Base-by-base conservation (phyloP, 495 filamentous ascomycete genomes). In the Penicillium silybi region DNA sequence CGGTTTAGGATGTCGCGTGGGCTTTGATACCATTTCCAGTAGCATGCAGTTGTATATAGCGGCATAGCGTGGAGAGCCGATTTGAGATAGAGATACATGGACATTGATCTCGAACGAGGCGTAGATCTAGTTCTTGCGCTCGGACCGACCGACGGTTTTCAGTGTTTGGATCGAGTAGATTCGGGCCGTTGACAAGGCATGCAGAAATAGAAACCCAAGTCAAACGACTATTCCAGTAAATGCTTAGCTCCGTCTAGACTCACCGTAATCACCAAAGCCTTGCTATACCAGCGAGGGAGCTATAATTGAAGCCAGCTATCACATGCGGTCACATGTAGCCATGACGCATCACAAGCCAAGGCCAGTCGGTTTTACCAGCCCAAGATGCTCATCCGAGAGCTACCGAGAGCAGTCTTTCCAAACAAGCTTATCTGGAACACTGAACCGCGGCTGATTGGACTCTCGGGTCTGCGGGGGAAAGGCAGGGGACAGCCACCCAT, bases 1-100 rank as follows among this genome's bases (percentile, higher is more conserved):
- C 76, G 9, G 75, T 78, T 22, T 65, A 39, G 37, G 37, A 32
- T 32, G 29, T 39, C 18, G 37, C 37, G 37, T 17, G 37, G 16
- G 37, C 16, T 18, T 18, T 39, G 37, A 39, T 39, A 39, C 37
- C 37, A 39, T 39, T 35, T 35, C 10, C 32, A 39, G 37, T 39
- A 39, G 16, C 16, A 17, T 6, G n/a, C 18, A 19, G 15, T 19
- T 18, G 37, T 39, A 39, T 11, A 39, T 18, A 39, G 8, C 29
- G 29, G 29, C 26, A 29, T 29, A n/a, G 22, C 22, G 6, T 23
- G 22, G 22, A 3, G 10, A 3, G 29, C 10, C 29, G 29, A 32
- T 13, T 32, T 13, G 29, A 32, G 29, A 32, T 32, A 32, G 29
- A 15, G 13, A 32, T 32, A 32, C 29, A 32, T 32, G 29, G 11